These are phyloP conservation scores for Camelina sativa DNA, from an alignment of 345 rosid species.

Conservation along the genomic window DNA sequence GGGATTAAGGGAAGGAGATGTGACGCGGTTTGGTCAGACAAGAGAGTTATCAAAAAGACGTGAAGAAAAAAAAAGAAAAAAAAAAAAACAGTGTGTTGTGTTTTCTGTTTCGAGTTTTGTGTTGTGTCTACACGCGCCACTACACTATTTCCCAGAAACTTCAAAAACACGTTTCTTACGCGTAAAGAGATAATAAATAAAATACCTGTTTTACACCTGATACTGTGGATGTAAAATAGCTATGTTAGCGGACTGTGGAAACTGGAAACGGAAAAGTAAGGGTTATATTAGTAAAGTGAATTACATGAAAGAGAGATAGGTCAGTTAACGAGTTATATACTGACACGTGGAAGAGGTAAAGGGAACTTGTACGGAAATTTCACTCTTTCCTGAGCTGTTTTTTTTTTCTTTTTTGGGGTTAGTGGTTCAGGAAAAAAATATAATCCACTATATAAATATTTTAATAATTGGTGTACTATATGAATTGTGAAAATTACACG, in stretches of 20 bases:
- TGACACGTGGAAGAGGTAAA: slow-evolving; percentile 10
- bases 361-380: neutral
- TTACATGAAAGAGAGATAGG: slow-evolving; percentile 9
- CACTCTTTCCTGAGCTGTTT: too few relatives aligned
- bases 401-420: too few relatives aligned
- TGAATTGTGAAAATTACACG: neutral
- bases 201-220: slow-evolving; percentile 18
- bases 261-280: neutral
- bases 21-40: slow-evolving; percentile 24
- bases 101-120: neutral
- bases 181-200: neutral
- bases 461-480: too few relatives aligned
- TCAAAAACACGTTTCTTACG: slow-evolving; percentile 38
- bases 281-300: slow-evolving; percentile 8
- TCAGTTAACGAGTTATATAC: neutral
- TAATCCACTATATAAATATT: too few relatives aligned
- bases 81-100: too few relatives aligned
- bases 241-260: too few relatives aligned
- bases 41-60: slow-evolving; percentile 4
- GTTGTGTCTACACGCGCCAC: slow-evolving; percentile 33
- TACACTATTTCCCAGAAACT: slow-evolving; percentile 29
- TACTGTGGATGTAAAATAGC: neutral
- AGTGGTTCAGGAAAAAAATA: neutral
- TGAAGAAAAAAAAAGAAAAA: neutral
- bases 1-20: slow-evolving; percentile 5